These are phyloP conservation scores for Penicillium egyptiacum DNA, from an alignment of 495 filamentous ascomycete species.

Conservation along the genomic window DNA sequence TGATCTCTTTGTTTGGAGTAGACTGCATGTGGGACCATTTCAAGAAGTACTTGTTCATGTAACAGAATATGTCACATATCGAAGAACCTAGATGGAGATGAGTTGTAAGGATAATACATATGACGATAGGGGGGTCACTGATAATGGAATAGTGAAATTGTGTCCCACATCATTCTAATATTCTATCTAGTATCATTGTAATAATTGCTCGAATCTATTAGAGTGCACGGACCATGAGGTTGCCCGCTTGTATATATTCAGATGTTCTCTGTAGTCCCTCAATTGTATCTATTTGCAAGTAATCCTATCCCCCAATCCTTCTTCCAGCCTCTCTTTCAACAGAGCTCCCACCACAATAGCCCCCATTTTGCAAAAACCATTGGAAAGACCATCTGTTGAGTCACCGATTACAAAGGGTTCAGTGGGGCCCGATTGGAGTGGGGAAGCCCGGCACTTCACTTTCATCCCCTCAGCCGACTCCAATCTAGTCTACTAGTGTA, in stretches of 20 bases:
- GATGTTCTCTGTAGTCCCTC: not conserved
- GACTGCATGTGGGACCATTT: not conserved
- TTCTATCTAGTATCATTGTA: too few relatives aligned
- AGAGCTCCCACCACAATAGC: not conserved
- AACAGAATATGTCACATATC: not conserved
- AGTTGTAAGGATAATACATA: not conserved
- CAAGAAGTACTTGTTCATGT: not conserved
- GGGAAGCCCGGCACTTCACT: constrained; percentile 29
- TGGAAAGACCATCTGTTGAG: constrained; percentile 17
- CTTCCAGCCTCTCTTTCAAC: not conserved
- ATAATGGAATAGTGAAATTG: too few relatives aligned
- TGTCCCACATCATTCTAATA: too few relatives aligned
- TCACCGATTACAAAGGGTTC: constrained; percentile 28
- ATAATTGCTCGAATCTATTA: not conserved
- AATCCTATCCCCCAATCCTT: not conserved
- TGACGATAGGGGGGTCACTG: not conserved
- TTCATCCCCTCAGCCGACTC: constrained; percentile 20
- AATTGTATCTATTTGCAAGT: not conserved
- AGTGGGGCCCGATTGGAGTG: constrained; percentile 18
- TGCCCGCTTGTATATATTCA: not conserved
- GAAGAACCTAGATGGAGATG: not conserved
- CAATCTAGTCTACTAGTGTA: not conserved
- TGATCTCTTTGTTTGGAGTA: not conserved
- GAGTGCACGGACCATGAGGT: not conserved
- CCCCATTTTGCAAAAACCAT: not conserved